Evolutionary conservation across 208 protist genomes (phyloP).

Genomic region (Acanthamoeba sp.): DNA sequence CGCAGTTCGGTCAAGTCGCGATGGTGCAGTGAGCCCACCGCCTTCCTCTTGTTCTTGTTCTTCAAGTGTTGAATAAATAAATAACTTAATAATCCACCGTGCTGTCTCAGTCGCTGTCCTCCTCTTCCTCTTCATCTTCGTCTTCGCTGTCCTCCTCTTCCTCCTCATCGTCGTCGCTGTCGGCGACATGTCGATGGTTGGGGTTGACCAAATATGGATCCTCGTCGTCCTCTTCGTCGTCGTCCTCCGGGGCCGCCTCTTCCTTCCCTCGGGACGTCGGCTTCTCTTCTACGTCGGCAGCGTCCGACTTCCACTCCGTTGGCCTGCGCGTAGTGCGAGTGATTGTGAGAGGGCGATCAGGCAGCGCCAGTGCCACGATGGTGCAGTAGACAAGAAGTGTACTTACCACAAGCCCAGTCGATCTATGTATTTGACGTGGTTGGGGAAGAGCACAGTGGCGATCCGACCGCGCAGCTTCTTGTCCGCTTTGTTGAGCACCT

Average conservation of each 20-base stretch:
- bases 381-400: not conserved
- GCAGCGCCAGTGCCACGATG: no score
- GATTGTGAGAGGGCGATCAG: not conserved
- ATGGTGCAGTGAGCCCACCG: no score
- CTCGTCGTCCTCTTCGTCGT: constrained; percentile 21
- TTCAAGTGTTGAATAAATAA: no score
- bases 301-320: not conserved
- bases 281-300: not conserved
- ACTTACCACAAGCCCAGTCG: constrained; percentile 12
- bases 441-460: constrained; percentile 17
- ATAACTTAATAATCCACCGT: no score
- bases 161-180: constrained; percentile 44
- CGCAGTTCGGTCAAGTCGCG: no score
- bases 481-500: constrained; percentile 54
- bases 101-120: no score
- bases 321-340: not conserved
- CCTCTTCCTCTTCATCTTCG: not conserved
- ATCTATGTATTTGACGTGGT: constrained; percentile 45
- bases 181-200: not conserved
- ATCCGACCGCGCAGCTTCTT: constrained; percentile 45
- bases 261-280: not conserved
- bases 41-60: no score
- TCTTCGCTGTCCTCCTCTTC: not conserved
- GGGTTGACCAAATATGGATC: constrained; percentile 57
- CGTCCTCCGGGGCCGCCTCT: not conserved